These are phyloP conservation scores for Apiospora koreana DNA, from an alignment of 2,329 filamentous ascomycete genomes.

Conservation along the genomic window DNA sequence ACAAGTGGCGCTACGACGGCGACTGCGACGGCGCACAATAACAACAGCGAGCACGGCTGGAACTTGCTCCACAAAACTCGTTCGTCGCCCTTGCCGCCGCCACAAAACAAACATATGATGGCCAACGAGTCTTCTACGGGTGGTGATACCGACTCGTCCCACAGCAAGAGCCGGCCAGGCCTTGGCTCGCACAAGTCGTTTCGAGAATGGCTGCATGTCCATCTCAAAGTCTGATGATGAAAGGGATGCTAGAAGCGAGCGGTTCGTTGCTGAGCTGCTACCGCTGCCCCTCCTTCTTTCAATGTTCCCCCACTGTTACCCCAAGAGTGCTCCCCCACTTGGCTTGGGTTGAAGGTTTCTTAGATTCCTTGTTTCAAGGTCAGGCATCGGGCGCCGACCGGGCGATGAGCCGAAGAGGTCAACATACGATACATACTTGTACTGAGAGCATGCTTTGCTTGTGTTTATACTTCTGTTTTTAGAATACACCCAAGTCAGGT, in stretches of 20 bases:
- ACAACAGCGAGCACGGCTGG: background rate
- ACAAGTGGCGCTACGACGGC: background rate
- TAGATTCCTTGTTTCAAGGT: background rate
- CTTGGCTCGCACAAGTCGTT: background rate
- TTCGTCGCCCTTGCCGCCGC: background rate
- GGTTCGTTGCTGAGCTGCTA: no score
- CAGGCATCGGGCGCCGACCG: background rate
- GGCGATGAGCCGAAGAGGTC: background rate
- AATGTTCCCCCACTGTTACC: conserved; percentile 4
- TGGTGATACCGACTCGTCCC: background rate
- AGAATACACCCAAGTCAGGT: background rate
- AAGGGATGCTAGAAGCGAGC: background rate
- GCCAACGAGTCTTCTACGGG: background rate
- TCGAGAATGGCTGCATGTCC: background rate
- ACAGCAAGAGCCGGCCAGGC: background rate
- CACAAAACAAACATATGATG: background rate
- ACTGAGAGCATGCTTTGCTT: background rate
- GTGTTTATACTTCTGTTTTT: background rate
- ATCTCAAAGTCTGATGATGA: background rate
- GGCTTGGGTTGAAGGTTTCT: background rate
- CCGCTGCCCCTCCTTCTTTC: no score
- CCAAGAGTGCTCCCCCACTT: background rate
- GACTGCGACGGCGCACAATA: background rate
- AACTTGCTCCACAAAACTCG: background rate
- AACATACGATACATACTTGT: background rate